Evolutionary conservation across 768 basidiomycete species (phyloP), one percentile per base, ranked within the genome.

Genomic region (Sporobolomyces pararoseus): DNA sequence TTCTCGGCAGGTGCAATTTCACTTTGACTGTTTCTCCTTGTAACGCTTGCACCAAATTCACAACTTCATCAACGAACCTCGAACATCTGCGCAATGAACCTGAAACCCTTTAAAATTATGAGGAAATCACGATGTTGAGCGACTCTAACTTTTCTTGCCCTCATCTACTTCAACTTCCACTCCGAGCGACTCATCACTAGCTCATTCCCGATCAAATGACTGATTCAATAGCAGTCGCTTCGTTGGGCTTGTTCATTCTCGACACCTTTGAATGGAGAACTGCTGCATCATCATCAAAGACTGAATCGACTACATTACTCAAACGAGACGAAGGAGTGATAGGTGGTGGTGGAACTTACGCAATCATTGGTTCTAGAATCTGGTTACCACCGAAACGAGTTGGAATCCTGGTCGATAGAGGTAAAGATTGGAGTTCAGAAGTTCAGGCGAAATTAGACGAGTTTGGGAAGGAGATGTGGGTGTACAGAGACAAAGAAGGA

Each of bases 201-300:
- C 39, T 42, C 39, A 42, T 17, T 42, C 39, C 17, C 39, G 39
- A n/a, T n/a, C 39, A 42, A 9, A 9, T 17, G 39, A 42, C 39
- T 9, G 17, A 9, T 42, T 42, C 39, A 42, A 42, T 42, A 42
- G 64, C 32, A 0, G 31, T 44, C 32, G 63, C 68, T 1, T 55
- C 78, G n/a, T 81, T 92, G 32, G 92, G 91, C 10, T 86, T 92
- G 85, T 94, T 94, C 81, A 93, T 96, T 76, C 84, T 94, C 75
- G 92, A 96, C 79, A 84, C 87, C 70, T 89, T 92, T 75, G 82
- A 83, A 4, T 88, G 32, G 77, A 83, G 31, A 79, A 81, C 50
- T 80, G 78, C 25, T 1, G 29, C 25, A 35, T 34, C 39, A 35
- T 39, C 55, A 23, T 32, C 58, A 29, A 25, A 12, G 5, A 9